These are phyloP conservation scores for Phylloporus gajari DNA, from an alignment of 1,284 basidiomycete species.

Conservation along the genomic window DNA sequence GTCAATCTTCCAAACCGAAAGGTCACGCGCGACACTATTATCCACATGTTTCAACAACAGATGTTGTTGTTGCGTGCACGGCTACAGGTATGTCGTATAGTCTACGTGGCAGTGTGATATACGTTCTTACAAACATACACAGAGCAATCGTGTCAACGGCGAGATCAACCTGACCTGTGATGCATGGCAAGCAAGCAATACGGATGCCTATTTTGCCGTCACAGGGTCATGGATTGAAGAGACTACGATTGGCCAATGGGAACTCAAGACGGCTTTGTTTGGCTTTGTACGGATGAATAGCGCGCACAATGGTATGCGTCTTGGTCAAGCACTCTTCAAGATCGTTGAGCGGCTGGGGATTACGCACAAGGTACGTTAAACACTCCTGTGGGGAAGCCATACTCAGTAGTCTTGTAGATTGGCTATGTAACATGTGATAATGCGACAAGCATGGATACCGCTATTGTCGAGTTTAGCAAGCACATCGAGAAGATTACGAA, in stretches of 20 bases:
- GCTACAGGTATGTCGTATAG: too few relatives aligned
- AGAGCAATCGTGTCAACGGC: neutral
- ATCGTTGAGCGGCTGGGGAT: neutral
- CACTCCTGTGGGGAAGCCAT: too few relatives aligned
- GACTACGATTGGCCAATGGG: neutral
- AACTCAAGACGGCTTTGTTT: neutral
- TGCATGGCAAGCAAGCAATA: neutral
- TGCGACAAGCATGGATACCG: neutral
- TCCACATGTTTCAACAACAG: neutral
- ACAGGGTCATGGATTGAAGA: neutral
- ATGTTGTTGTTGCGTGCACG: too few relatives aligned
- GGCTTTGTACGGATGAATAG: neutral
- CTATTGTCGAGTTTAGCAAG: neutral
- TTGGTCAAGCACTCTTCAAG: neutral
- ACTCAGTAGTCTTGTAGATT: neutral
- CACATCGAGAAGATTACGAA: neutral
- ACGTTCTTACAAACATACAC: too few relatives aligned
- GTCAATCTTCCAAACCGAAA: constrained; percentile 8
- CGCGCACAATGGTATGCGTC: neutral
- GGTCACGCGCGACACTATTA: neutral
- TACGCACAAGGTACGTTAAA: neutral
- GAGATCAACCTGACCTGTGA: neutral
- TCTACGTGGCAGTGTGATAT: too few relatives aligned
- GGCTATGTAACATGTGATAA: neutral
- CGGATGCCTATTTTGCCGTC: neutral